These are phyloP conservation scores for Pinus albicaulis DNA, from an alignment of 75 land plant species.

Conservation along the genomic window DNA sequence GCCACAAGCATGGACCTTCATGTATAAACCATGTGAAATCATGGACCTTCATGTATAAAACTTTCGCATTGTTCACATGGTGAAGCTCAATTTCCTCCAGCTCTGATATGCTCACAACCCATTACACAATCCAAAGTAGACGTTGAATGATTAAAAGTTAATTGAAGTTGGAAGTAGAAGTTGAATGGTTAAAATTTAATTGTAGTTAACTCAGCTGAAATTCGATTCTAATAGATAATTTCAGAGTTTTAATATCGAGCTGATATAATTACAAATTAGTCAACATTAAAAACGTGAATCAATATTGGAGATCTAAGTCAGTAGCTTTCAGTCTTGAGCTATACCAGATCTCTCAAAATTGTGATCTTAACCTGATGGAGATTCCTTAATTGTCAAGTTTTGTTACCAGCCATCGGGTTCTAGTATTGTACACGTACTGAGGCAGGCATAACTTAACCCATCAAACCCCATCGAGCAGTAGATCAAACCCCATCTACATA, in stretches of 20 bases:
- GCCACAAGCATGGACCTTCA: too few relatives aligned
- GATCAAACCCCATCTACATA: not conserved
- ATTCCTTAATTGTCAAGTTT: not conserved
- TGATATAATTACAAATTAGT: not conserved
- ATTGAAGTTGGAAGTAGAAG: too few relatives aligned
- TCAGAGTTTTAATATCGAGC: not conserved
- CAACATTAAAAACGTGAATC: not conserved
- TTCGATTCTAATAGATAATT: too few relatives aligned
- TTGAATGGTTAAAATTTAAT: too few relatives aligned
- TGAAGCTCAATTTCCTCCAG: too few relatives aligned
- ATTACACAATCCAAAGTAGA: too few relatives aligned
- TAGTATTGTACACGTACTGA: not conserved
- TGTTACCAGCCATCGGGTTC: not conserved
- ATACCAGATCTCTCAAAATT: not conserved
- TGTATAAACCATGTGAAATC: too few relatives aligned
- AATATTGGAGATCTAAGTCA: not conserved
- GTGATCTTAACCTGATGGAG: not conserved
- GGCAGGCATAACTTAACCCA: not conserved
- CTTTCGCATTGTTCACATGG: too few relatives aligned
- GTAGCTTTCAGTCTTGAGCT: not conserved
- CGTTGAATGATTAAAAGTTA: too few relatives aligned
- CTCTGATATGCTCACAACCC: too few relatives aligned
- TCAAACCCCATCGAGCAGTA: not conserved
- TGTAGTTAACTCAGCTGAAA: not conserved
- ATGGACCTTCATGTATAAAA: too few relatives aligned